Evolutionary conservation across 495 filamentous ascomycete species (phyloP).

Genomic region (Penicillium lividum): DNA sequence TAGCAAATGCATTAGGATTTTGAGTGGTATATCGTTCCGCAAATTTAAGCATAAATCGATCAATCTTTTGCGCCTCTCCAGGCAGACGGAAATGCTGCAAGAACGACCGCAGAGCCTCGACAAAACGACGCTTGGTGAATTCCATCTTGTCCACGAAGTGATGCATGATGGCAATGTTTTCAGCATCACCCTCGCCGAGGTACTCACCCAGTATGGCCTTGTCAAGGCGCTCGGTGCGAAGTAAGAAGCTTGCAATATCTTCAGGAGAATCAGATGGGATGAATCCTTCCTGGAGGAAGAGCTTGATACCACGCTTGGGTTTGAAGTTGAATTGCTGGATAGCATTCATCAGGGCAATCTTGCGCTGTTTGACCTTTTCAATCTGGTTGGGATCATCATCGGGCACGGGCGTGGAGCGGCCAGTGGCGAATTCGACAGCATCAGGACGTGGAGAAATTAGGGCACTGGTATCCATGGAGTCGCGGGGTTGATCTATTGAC

Average conservation of each 20-base stretch:
- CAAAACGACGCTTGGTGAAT: conserved; percentile 89
- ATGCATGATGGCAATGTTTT: conserved; percentile 97
- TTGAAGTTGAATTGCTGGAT: conserved; percentile 98
- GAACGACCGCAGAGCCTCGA: conserved; percentile 87
- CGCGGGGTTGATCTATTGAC: conserved; percentile 73
- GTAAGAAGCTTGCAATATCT: conserved; percentile 82
- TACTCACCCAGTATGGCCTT: conserved; percentile 94
- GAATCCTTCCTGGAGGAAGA: conserved; percentile 79
- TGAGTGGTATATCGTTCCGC: conserved; percentile 91
- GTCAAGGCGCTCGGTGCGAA: conserved; percentile 73
- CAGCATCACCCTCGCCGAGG: conserved; percentile 86
- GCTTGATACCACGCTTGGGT: conserved; percentile 89
- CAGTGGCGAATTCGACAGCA: conserved; percentile 45
- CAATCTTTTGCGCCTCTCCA: conserved; percentile 98
- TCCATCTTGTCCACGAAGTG: conserved; percentile 96
- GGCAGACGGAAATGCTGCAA: conserved; percentile 93
- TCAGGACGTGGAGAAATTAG: conserved; percentile 51
- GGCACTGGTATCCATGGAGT: conserved; percentile 74
- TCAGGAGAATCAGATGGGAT: conserved; percentile 72
- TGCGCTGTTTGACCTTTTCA: conserved; percentile 89
- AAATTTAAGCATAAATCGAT: conserved; percentile 99
- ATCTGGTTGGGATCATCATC: conserved; percentile 91
- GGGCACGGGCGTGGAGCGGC: conserved; percentile 69
- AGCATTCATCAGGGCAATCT: conserved; percentile 86
- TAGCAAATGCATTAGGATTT: conserved; percentile 96